Conservation (phyloP, 2,329 filamentous ascomycete species). For the Phymatotrichopsis omnivora region DNA sequence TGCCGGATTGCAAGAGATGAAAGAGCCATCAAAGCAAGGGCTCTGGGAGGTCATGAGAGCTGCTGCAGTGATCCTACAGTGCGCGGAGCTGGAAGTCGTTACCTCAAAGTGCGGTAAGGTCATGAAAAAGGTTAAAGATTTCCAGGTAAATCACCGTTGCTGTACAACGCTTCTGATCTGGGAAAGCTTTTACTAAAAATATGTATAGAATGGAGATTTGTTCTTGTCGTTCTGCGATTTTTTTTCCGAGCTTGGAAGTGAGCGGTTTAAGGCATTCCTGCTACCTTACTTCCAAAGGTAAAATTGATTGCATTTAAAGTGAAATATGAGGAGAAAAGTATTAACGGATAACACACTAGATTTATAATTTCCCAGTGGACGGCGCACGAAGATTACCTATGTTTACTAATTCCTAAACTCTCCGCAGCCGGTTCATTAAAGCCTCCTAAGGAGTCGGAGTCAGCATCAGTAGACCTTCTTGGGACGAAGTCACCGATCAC, state of each 20-base stretch:
- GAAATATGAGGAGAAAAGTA: not conserved
- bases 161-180: conserved; percentile 14
- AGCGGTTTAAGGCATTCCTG: conserved; percentile 69
- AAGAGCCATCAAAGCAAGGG: conserved; percentile 35
- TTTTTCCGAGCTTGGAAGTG: conserved; percentile 60
- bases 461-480: conserved; percentile 11
- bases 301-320: conserved; percentile 27
- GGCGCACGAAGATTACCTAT: conserved; percentile 57
- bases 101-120: conserved; percentile 60
- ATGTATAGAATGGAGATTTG: conserved; percentile 16
- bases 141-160: conserved; percentile 22
- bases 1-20: not conserved
- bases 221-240: conserved; percentile 82
- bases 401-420: conserved; percentile 57
- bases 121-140: conserved; percentile 52
- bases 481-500: conserved; percentile 17
- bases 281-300: conserved; percentile 71
- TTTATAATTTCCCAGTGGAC: conserved; percentile 68
- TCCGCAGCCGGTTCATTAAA: conserved; percentile 41
- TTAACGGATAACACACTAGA: conserved; percentile 37
- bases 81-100: conserved; percentile 67
- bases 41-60: conserved; percentile 44
- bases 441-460: conserved; percentile 14
- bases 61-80: conserved; percentile 57
- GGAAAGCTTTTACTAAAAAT: too few relatives aligned